These are phyloP conservation scores for Pichia nakasei DNA, from an alignment of 805 yeast genomes.

Conservation along the genomic window DNA sequence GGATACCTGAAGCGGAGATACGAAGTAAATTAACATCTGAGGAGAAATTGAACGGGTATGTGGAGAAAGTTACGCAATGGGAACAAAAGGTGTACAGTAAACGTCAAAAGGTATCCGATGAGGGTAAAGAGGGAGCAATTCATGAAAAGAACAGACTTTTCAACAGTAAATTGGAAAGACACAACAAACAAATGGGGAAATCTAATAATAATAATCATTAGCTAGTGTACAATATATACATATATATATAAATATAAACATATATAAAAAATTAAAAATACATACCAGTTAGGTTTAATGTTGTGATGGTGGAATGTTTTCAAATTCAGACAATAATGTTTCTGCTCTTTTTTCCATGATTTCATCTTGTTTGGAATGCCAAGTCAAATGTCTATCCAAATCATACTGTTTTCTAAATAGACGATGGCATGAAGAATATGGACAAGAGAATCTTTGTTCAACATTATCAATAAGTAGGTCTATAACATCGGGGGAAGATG, in stretches of 20 bases:
- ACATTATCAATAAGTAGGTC: conserved; percentile 32
- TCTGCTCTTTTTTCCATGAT: conserved; percentile 12
- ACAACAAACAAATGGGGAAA: conserved; percentile 23
- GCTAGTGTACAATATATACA: conserved; percentile 1
- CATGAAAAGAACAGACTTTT: conserved; percentile 69
- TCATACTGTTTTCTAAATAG: conserved; percentile 43
- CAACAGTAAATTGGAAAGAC: conserved; percentile 54
- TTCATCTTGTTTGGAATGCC: conserved; percentile 34
- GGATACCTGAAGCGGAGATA: conserved; percentile 19
- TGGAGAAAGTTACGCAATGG: conserved; percentile 27
- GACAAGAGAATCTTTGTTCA: conserved; percentile 34
- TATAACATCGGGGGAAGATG: conserved; percentile 14
- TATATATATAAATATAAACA: too few species aligned
- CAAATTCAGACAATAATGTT: neutral
- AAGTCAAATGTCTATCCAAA: conserved; percentile 39
- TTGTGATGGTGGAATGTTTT: neutral
- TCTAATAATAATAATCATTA: conserved; percentile 8
- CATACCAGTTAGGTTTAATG: too few species aligned
- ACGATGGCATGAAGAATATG: conserved; percentile 42
- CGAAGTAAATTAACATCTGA: conserved; percentile 28
- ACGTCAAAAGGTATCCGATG: conserved; percentile 29
- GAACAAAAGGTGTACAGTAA: conserved; percentile 31
- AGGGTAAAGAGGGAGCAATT: conserved; percentile 37
- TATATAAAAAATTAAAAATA: too few species aligned
- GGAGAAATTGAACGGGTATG: conserved; percentile 26